Conservation (phyloP, 306 rosid species). For the Rosa chinensis region DNA sequence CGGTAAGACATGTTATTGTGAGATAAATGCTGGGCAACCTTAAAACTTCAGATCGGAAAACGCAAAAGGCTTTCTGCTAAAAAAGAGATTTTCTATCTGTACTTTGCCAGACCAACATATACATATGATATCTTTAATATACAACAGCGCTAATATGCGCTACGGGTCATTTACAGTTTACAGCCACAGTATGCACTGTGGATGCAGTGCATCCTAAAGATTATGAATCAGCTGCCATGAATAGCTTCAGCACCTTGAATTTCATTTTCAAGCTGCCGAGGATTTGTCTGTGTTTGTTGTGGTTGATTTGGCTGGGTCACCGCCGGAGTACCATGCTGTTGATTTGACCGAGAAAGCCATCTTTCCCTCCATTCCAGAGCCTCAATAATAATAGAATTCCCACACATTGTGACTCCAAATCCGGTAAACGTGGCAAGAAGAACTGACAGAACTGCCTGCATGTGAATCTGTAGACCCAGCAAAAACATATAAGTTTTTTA, state of each 20-base stretch:
- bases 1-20: too few relatives aligned
- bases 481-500: constrained; percentile 13
- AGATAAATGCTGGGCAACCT: background rate
- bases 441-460: constrained; percentile 64
- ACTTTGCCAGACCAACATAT: constrained; percentile 7
- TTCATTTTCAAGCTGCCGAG: constrained; percentile 35
- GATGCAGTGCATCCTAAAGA: constrained; percentile 1
- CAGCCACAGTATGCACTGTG: constrained; percentile 15
- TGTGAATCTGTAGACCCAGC: constrained; percentile 48
- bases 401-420: constrained; percentile 67
- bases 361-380: constrained; percentile 42
- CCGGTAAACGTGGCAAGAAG: constrained; percentile 75
- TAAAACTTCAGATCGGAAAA: background rate
- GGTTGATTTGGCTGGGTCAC: constrained; percentile 28
- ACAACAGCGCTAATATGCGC: background rate
- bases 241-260: constrained; percentile 21
- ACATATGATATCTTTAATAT: background rate
- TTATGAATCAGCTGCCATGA: constrained; percentile 26
- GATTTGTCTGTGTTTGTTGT: constrained; percentile 31
- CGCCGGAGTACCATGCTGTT: constrained; percentile 28
- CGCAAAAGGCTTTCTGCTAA: background rate
- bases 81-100: background rate
- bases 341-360: constrained; percentile 33
- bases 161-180: constrained; percentile 24
- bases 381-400: constrained; percentile 46